phyloP scores from a whole-genome alignment of 129 eudicot species.

The Escallonia herrerae region DNA sequence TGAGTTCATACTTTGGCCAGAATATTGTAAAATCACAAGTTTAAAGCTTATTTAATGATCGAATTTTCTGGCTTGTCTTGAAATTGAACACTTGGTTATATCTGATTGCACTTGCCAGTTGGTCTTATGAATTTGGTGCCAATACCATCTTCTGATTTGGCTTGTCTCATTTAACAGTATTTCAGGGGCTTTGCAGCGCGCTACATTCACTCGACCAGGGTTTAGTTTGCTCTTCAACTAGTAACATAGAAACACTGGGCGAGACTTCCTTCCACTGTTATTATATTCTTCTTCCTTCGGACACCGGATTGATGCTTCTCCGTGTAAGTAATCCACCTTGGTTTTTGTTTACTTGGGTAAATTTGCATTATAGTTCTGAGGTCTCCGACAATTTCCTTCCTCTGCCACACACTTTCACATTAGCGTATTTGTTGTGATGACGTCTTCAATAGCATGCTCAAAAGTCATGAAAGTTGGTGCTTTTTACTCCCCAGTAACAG shows the following conservation, averaged over 20 bases:
- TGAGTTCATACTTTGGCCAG: constrained; percentile 1
- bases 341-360: neutral
- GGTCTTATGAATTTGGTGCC: too few relatives aligned
- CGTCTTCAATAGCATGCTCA: too few relatives aligned
- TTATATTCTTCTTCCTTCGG: constrained; percentile 80
- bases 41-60: neutral
- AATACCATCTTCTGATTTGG: too few relatives aligned
- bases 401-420: too few relatives aligned
- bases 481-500: too few relatives aligned
- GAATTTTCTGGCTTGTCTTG: constrained; percentile 3
- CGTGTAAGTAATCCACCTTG: constrained; percentile 38
- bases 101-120: neutral
- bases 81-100: neutral
- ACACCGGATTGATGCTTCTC: constrained; percentile 73
- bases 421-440: too few relatives aligned
- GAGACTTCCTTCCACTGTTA: constrained; percentile 72
- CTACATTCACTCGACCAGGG: constrained; percentile 77
- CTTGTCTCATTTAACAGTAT: constrained; percentile 44
- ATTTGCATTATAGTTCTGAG: neutral
- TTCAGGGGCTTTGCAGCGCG: constrained; percentile 61
- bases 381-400: neutral
- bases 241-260: constrained; percentile 65
- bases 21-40: neutral
- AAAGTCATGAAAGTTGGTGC: too few relatives aligned
- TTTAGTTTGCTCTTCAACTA: constrained; percentile 72